phyloP scores from a whole-genome alignment of 768 basidiomycete genomes.

The Mycena sanguinolenta region DNA sequence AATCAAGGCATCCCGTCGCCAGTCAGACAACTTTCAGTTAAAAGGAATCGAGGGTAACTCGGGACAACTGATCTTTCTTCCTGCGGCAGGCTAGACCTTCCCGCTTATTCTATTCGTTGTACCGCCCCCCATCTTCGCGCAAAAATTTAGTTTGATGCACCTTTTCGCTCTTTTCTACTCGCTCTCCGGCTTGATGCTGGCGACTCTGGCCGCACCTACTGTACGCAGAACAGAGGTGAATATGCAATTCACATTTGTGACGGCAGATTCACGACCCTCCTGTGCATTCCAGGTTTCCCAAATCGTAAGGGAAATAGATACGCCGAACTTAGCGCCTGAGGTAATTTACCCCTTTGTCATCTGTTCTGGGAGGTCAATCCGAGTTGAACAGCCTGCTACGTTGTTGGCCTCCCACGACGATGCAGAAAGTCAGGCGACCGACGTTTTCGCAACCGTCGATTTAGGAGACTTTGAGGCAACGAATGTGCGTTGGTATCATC shows the following conservation, averaged over 20 bases:
- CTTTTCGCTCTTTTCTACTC: constrained; percentile 6
- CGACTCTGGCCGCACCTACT: background rate
- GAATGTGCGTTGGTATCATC: no score
- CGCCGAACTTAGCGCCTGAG: background rate
- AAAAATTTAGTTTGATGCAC: background rate
- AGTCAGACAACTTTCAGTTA: background rate
- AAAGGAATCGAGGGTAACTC: background rate
- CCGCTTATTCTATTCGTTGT: background rate
- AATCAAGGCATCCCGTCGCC: background rate
- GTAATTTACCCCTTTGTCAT: background rate
- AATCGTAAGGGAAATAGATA: background rate
- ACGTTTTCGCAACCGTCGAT: background rate
- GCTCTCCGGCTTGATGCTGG: background rate
- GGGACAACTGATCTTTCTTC: background rate
- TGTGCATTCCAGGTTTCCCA: background rate
- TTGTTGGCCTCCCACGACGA: background rate
- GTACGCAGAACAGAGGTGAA: background rate
- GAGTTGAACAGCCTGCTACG: background rate
- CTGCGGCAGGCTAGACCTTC: background rate
- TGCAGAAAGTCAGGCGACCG: background rate
- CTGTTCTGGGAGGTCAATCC: background rate
- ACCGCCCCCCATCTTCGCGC: background rate
- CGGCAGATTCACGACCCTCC: no score
- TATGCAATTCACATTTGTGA: background rate
- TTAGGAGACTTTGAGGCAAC: background rate